Percentiles rank a stretch among this genome's conserved stretches.
These are phyloP conservation scores for Tricholoma saponaceum DNA, from an alignment of 768 basidiomycete species.

Conservation along the genomic window DNA sequence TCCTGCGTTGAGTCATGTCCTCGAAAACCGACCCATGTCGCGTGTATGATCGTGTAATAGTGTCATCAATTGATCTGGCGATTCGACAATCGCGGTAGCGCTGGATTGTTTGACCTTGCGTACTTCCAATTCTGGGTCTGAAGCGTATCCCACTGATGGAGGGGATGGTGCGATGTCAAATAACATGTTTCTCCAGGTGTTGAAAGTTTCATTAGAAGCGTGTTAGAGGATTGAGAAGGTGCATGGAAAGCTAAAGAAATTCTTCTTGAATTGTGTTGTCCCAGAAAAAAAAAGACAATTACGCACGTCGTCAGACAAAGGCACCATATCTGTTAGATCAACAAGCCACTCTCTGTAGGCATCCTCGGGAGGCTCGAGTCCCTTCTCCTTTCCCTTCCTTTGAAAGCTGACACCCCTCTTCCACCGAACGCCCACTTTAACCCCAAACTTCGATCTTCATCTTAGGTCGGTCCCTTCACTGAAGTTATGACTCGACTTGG, in stretches of 20 bases:
- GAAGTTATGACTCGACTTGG: slow-evolving; percentile 46
- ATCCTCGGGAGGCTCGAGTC: slow-evolving; percentile 10
- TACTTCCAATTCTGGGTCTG: slow-evolving; percentile 63
- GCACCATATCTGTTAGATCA: slow-evolving; percentile 51
- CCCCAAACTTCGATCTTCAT: slow-evolving; percentile 62
- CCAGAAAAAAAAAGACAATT: background rate
- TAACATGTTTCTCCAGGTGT: slow-evolving; percentile 61
- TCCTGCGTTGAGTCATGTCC: slow-evolving; percentile 18
- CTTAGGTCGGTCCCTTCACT: slow-evolving; percentile 47
- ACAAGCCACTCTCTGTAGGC: slow-evolving; percentile 49
- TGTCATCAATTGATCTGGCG: slow-evolving; percentile 11
- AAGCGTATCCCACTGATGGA: slow-evolving; percentile 61
- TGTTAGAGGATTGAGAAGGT: slow-evolving; percentile 57
- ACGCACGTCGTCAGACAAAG: slow-evolving; percentile 61
- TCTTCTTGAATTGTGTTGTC: slow-evolving; percentile 10
- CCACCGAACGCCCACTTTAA: slow-evolving; percentile 29
- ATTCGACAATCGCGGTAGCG: slow-evolving; percentile 4
- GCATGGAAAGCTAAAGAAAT: slow-evolving; percentile 21
- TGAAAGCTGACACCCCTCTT: slow-evolving; percentile 20
- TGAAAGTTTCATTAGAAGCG: slow-evolving; percentile 61
- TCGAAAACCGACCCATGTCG: slow-evolving; percentile 25
- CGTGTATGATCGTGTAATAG: slow-evolving; percentile 23
- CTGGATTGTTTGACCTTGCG: slow-evolving; percentile 35
- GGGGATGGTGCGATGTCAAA: slow-evolving; percentile 39
- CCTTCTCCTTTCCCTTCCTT: slow-evolving; percentile 43